These are phyloP conservation scores for Solanum etuberosum DNA, from an alignment of 257 asterid species.

Conservation along the genomic window DNA sequence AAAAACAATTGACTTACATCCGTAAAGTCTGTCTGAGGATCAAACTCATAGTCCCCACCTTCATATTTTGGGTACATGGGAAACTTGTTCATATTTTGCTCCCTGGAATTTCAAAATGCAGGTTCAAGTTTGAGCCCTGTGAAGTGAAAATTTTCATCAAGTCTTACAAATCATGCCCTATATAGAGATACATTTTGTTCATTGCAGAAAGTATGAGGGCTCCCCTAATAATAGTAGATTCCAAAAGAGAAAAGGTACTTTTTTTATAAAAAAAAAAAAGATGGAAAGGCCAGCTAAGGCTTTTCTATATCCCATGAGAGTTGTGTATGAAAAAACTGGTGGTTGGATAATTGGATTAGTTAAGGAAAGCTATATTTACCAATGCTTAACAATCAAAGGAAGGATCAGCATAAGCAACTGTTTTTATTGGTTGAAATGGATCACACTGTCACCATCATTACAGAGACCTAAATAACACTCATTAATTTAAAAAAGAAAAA, in stretches of 20 bases:
- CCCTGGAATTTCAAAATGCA: neutral
- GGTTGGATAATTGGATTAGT: neutral
- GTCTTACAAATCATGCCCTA: neutral
- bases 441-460: neutral
- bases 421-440: neutral
- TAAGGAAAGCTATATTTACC: neutral
- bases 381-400: neutral
- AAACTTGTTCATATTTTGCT: slow-evolving; percentile 34
- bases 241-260: neutral
- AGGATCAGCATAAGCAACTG: neutral
- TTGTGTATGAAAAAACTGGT: neutral
- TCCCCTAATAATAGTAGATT: neutral
- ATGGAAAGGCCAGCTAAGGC: neutral
- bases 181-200: neutral
- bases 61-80: slow-evolving; percentile 18
- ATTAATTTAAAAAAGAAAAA: neutral
- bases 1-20: slow-evolving; percentile 24
- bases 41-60: slow-evolving; percentile 35
- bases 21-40: slow-evolving; percentile 48
- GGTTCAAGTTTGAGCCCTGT: neutral
- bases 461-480: neutral
- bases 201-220: neutral
- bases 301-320: neutral
- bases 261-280: neutral
- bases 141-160: neutral